Evolutionary conservation across 305 asterid genomes (phyloP), one percentile per base, ranked within the genome.

Genomic region (Galium porrigens): DNA sequence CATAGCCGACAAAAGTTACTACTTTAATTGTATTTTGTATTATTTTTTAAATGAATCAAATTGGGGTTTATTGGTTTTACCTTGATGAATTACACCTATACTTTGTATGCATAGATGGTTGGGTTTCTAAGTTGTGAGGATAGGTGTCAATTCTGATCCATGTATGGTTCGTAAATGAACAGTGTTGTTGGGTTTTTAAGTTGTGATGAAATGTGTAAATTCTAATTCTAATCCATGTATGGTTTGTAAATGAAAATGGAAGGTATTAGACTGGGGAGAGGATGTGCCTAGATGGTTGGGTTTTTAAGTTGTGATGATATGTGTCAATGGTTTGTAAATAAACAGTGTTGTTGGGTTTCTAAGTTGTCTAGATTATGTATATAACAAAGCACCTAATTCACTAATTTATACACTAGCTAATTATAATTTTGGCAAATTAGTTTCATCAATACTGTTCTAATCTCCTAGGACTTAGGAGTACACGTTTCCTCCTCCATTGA

Each of bases 231-330:
- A 61, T 51, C 54, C 44, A 54, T 27, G 22, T 22, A 22, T 22
- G 22, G 22, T 62, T 42, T 57, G 3, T 41, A 17, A 63, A 46
- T 69, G 20, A 69, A 56, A 73, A 86, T 91, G 84, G 80, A 86
- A 86, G 79, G 79, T 86, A 64, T 61, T 86, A 71, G 91, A 84
- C 78, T 84, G 89, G 95, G 22, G 22, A 22, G 22, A 22, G 22
- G 22, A 22, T 22, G 22, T 39, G 14, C 11, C 58, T 58, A 6
- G 27, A 10, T 27, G 39, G n/a, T 2, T 20, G 20, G 8, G 44
- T 7, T 57, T 44, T 4, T 5, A 22, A 17, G 6, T 39, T 0
- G 0, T 29, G 22, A 25, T 49, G 29, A 20, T 14, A 15, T 60
- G 39, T 25, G 17, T 0, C 2, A n/a, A n/a, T n/a, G n/a, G n/a